Percentiles rank a stretch among this genome's conserved stretches.
Conservation (phyloP, 495 filamentous ascomycete species). For the Annulohypoxylon moriforme region DNA sequence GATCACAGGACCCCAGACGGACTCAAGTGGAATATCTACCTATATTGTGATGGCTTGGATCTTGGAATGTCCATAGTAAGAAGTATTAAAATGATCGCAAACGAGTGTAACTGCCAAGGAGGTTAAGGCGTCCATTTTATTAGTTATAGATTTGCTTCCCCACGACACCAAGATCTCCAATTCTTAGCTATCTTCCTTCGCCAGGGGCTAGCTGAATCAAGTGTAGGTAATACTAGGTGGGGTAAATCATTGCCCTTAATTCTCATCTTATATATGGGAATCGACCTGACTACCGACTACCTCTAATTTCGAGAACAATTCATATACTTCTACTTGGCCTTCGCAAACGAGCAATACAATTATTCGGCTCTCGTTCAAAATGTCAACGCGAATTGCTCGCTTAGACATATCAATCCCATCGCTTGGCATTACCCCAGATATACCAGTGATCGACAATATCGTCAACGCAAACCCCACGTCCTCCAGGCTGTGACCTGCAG, state of each 20-base stretch:
- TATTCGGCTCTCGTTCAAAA: background rate
- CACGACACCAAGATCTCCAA: slow-evolving; percentile 23
- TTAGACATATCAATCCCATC: slow-evolving; percentile 1
- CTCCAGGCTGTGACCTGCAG: slow-evolving; percentile 29
- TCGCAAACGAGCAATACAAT: background rate
- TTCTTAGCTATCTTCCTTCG: background rate
- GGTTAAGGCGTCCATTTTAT: background rate
- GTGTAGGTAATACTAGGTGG: background rate
- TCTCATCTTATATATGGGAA: background rate
- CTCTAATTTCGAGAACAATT: background rate
- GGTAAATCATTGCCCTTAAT: background rate
- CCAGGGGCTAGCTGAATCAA: background rate
- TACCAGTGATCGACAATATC: slow-evolving; percentile 31
- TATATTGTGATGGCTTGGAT: background rate
- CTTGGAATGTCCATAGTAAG: background rate
- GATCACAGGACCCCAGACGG: background rate
- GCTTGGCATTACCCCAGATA: slow-evolving; percentile 42
- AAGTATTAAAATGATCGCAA: background rate
- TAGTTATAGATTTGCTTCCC: slow-evolving; percentile 13
- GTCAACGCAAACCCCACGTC: slow-evolving; percentile 34
- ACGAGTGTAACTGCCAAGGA: slow-evolving; percentile 11
- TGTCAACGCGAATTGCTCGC: background rate
- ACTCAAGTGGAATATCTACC: background rate
- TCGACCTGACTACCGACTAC: background rate
- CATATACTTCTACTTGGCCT: background rate